Base-by-base conservation (phyloP, 1,139 yeast species). In the Candida albicans region DNA sequence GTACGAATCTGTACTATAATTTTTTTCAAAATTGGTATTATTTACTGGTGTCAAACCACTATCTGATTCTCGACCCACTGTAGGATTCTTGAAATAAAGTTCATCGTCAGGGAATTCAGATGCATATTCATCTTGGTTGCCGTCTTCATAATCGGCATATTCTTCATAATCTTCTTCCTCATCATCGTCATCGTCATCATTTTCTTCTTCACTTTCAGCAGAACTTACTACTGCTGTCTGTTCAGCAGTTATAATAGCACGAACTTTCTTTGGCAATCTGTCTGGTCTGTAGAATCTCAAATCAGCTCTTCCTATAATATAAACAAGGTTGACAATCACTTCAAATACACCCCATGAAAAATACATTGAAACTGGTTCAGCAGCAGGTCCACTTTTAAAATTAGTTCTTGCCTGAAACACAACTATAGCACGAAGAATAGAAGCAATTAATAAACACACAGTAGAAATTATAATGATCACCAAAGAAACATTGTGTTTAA, bases 261-360 rank as follows among this genome's bases (percentile, higher is more conserved):
- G 58, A 35, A 71, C 72, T 44, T 56, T 58, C 14, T 52, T 54
- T 1, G 77, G 77, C 48, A 72, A 66, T n/a, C 58, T 54, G 55
- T 72, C 77, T 35, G 78, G 77, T 50, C 74, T 65, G 59, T 73
- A 73, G 58, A 72, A 73, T 46, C 78, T 57, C 50, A 73, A 64
- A 53, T 73, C 78, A 31, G 68, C 75, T 57, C 78, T 65, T 11
- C 77, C 76, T 22, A 71, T 52, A 40, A 73, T 56, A 50, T 70
- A 72, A 31, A 70, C 51, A 4, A 63, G 22, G 51, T 70, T 67
- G 40, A 69, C 65, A 28, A 71, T 50, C 9, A 53, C 50, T 54
- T 73, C 77, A 33, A 68, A 63, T 8, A 60, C 57, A 15, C 77
- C 76, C 76, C 76, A 72, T 37, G 59, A 50, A 9, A 69, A 57